Evolutionary conservation across 2,329 filamentous ascomycete genomes (phyloP).

Genomic region (Aspergillus sp.): DNA sequence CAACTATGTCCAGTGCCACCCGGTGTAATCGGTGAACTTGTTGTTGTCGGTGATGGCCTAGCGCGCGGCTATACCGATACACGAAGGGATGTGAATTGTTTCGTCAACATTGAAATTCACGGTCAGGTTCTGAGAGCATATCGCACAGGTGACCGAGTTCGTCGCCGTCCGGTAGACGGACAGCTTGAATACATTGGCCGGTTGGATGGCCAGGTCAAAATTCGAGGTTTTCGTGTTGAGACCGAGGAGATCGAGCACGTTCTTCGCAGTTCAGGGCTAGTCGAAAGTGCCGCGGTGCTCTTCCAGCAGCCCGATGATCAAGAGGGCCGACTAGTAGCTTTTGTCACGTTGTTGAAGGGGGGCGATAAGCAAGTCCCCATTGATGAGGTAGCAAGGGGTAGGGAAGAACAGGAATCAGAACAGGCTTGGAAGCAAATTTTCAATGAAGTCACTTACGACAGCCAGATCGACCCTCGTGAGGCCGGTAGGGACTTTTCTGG

Average conservation of each 20-base stretch:
- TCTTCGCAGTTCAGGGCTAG: neutral
- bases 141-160: slow-evolving; percentile 3
- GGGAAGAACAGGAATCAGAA: neutral
- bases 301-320: neutral
- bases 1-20: neutral
- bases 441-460: neutral
- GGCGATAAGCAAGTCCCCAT: neutral
- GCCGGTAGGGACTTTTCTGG: slow-evolving; percentile 1
- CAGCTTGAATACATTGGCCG: slow-evolving; percentile 7
- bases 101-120: neutral
- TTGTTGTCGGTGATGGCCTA: slow-evolving; percentile 1
- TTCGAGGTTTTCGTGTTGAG: slow-evolving; percentile 8
- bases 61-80: neutral
- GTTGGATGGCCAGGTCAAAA: slow-evolving; percentile 9
- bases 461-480: neutral
- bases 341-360: neutral
- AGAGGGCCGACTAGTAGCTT: neutral
- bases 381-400: neutral
- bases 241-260: slow-evolving; percentile 6
- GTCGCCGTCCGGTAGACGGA: slow-evolving; percentile 3
- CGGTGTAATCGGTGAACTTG: slow-evolving; percentile 7
- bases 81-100: neutral
- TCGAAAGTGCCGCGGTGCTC: neutral
- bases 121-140: neutral
- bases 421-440: slow-evolving; percentile 3